Evolutionary conservation across 192 early-diverging fungal species (phyloP).

Genomic region (Coemansia sp.): DNA sequence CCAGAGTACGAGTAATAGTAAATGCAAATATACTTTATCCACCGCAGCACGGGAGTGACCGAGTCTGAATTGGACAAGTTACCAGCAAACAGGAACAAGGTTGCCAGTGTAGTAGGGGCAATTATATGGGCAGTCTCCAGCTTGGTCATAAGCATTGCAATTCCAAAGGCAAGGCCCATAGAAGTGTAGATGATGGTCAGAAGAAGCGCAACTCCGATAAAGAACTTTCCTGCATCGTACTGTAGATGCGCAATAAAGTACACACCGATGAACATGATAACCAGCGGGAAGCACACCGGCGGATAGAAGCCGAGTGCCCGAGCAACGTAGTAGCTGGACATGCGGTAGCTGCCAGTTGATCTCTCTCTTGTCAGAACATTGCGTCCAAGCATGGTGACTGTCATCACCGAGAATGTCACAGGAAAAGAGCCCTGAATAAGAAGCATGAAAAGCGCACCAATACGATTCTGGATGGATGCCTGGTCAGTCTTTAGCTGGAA

Average conservation of each 20-base stretch:
- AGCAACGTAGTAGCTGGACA: conserved; percentile 59
- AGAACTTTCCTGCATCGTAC: conserved; percentile 7
- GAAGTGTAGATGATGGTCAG: no score
- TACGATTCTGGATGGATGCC: conserved; percentile 28
- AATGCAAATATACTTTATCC: conserved; percentile 38
- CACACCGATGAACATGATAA: conserved; percentile 7
- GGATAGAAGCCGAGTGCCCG: conserved; percentile 56
- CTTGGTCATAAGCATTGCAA: no score
- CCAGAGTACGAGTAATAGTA: conserved; percentile 39
- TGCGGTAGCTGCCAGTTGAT: conserved; percentile 59
- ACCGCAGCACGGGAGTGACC: conserved; percentile 41
- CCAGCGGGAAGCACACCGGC: conserved; percentile 22
- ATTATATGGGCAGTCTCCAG: no score
- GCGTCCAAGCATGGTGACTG: conserved; percentile 35
- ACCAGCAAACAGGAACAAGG: conserved; percentile 36
- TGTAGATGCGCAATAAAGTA: conserved; percentile 21
- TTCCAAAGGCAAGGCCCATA: no score
- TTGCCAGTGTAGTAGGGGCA: conserved; percentile 6
- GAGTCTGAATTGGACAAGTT: conserved; percentile 31
- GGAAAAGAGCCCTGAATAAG: conserved; percentile 25
- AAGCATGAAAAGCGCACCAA: conserved; percentile 19
- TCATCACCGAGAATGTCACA: conserved; percentile 57
- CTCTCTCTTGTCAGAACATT: conserved; percentile 59
- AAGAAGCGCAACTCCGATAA: no score
- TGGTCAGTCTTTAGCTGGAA: conserved; percentile 38